Base-by-base conservation (phyloP, 1,284 basidiomycete genomes). In the Ustilago loliicola region DNA sequence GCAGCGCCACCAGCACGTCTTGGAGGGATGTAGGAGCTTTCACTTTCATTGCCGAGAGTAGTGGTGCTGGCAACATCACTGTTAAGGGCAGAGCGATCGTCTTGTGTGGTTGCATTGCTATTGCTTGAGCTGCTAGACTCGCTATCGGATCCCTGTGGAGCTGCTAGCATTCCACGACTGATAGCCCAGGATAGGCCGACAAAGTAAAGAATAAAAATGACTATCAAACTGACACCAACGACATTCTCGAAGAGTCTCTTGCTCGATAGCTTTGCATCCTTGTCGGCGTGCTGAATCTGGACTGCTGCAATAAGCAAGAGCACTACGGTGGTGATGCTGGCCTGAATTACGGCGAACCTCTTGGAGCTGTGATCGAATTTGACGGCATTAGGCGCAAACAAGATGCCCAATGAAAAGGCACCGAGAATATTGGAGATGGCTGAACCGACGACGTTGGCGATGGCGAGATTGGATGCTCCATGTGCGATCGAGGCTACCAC, bases 341-440 rank as follows among this genome's bases (percentile, higher is more conserved):
- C 68, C 17, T 76, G 73, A 19, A 76, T 76, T 58, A 76, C 61
- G 58, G 64, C 50, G 51, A 76, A 72, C 15, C 68, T 29, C 36
- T 58, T 71, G 61, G 73, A 69, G 58, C 68, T 72, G 30, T 67
- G 61, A 38, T 76, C 73, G 27, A 76, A 76, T 7, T 56, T 56
- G 64, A 76, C 50, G 0, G 68, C 68, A 9, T 36, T 53, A 2
- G 73, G 68, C 19, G 73, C 73, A 32, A 71, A 71, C 11, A 76
- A 40, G 32, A 76, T 65, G 3, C 73, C 73, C 7, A 76, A 48
- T 0, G 73, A 71, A 50, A 76, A 76, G 5, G 73, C 81, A 40
- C 81, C 79, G 2, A 81, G 68, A 48, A 81, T 78, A 67, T 82
- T 83, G 62, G 77, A 77, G 68, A 83, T 83, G 66, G 75, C 66